phyloP scores from a whole-genome alignment of 2,329 filamentous ascomycete species.

The Colletotrichum camelliae region DNA sequence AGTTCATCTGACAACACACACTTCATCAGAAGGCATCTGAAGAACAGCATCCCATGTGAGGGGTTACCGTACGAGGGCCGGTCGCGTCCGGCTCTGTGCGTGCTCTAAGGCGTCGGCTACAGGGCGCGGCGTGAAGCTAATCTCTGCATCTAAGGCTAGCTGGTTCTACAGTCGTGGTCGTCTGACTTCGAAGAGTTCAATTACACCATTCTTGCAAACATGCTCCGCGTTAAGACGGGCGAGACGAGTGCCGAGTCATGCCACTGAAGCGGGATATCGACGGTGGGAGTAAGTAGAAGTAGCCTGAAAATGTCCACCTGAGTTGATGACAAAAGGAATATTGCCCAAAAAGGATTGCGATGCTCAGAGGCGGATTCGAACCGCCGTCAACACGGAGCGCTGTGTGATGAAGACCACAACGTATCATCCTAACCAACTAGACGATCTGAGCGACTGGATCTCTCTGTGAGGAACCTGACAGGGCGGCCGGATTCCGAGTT shows the following conservation, averaged over 20 bases:
- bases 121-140: background rate
- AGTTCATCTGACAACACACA: background rate
- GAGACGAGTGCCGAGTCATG: background rate
- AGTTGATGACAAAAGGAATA: background rate
- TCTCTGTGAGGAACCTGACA: background rate
- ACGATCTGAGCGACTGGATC: constrained; percentile 17
- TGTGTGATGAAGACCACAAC: constrained; percentile 20
- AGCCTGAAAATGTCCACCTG: background rate
- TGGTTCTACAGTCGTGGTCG: background rate
- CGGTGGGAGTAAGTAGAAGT: background rate
- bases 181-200: background rate
- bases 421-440: constrained; percentile 23
- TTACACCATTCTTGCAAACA: fast-evolving
- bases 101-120: fast-evolving
- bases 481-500: fast-evolving
- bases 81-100: background rate
- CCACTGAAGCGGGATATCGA: background rate
- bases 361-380: constrained; percentile 23
- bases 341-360: background rate
- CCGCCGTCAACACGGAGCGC: constrained; percentile 21
- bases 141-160: background rate
- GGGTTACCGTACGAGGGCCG: background rate
- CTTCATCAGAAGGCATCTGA: background rate
- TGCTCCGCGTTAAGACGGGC: background rate
- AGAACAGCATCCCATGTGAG: background rate